Conservation (phyloP, 1,284 basidiomycete genomes). For the Fomitopsis palustris region DNA sequence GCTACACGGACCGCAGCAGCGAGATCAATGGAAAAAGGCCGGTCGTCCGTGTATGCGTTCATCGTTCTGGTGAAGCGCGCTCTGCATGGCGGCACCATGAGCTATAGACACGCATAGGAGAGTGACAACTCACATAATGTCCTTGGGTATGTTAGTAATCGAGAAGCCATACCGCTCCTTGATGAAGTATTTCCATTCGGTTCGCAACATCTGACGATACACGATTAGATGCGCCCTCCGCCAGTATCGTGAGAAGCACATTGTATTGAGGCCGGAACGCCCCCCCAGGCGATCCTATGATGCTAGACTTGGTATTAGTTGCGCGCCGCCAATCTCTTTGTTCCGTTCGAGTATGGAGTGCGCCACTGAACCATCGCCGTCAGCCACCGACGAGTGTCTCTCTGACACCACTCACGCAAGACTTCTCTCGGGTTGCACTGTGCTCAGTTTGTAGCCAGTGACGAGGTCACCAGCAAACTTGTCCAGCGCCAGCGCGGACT, state of each 20-base stretch:
- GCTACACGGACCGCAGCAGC: constrained; percentile 44
- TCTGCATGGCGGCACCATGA: neutral
- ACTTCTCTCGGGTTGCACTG: constrained; percentile 12
- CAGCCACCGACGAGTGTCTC: neutral
- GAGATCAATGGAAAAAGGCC: constrained; percentile 50
- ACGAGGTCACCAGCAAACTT: constrained; percentile 35
- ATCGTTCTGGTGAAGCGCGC: constrained; percentile 25
- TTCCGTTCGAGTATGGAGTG: constrained; percentile 22
- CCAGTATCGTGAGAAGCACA: neutral
- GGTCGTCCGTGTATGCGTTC: constrained; percentile 42
- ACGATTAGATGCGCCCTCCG: neutral
- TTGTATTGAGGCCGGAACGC: neutral
- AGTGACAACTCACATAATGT: neutral
- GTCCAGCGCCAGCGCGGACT: constrained; percentile 29
- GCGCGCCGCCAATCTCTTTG: constrained; percentile 24
- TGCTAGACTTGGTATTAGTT: constrained; percentile 21
- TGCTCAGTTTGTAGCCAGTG: constrained; percentile 2
- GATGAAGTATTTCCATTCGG: neutral
- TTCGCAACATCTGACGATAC: neutral
- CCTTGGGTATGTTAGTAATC: neutral
- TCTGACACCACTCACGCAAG: constrained; percentile 25
- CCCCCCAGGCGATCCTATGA: neutral
- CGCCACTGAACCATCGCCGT: constrained; percentile 18
- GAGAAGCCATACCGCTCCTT: neutral
- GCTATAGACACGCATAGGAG: neutral